Evolutionary conservation across 2,329 filamentous ascomycete genomes (phyloP), one percentile per base, ranked within the genome.

Genomic region (Colletotrichum brevisporum): DNA sequence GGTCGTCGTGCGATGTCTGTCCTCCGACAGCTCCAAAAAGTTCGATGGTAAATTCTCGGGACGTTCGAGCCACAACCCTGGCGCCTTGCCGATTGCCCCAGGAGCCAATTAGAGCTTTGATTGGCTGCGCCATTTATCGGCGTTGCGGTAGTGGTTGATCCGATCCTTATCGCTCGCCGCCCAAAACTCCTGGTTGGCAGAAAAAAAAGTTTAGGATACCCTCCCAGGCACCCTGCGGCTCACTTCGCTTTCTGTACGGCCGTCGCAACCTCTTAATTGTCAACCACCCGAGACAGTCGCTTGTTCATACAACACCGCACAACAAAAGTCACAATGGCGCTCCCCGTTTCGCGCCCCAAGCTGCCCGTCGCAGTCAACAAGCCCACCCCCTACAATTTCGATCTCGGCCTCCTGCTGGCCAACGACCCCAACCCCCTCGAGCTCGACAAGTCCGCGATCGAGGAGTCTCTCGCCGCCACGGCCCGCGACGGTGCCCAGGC

Each of bases 401-500:
- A 98, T 80, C 91, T 98, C n/a, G 85, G 94, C 74, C 90, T 97
- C 78, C 91, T 98, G 62, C 88, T 97, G 78, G 92, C 90, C 80
- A 91, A 91, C 77, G 96, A 98, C 82, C 89, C 94, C 47, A 98
- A 98, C 82, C 94, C 95, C 2, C 84, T 96, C 59, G 83, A 87
- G 56, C 82, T 90, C 71, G 82, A 88, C 74, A 81, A 80, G 61
- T 72, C 80, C 36, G 77, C 84, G 45, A 82, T 91, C 71, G 94
- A 97, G 80, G 83, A 85, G 31, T 88, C 89, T 67, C 90, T 98
- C 70, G 86, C 91, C 71, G 83, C 88, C 48, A 89, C 91, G 24
- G 94, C 96, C 63, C 93, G 95, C 76, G 94, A 97, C 81, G 94
- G 94, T 81, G 94, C 95, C 13, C 96, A 99, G 83, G 91, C 90